Conservation (phyloP, 371 early-diverging fungal genomes). For the Lichtheimia ornata region DNA sequence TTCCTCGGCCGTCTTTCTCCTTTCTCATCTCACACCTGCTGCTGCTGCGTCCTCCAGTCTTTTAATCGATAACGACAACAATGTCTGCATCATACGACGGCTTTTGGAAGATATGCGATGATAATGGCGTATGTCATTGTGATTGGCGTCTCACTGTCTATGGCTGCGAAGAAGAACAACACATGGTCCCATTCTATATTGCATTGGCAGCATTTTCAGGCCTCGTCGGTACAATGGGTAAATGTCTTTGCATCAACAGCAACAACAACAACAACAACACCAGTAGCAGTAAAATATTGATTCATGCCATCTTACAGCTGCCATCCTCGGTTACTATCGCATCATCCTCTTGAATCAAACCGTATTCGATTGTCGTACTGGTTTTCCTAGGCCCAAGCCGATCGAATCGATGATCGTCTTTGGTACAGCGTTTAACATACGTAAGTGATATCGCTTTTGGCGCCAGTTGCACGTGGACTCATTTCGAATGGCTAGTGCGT, state of each 20-base stretch:
- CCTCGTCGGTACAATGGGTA: slow-evolving; percentile 20
- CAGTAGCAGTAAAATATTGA: slow-evolving; percentile 11
- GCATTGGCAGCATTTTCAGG: slow-evolving; percentile 14
- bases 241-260: background rate
- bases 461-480: background rate
- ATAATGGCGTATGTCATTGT: slow-evolving; percentile 31
- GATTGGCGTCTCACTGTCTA: slow-evolving; percentile 38
- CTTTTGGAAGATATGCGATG: slow-evolving; percentile 25
- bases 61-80: too few species aligned
- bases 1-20: background rate
- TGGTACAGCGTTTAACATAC: slow-evolving; percentile 17
- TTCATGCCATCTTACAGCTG: slow-evolving; percentile 2
- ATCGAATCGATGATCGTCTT: slow-evolving; percentile 19
- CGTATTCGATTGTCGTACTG: slow-evolving; percentile 16
- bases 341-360: slow-evolving; percentile 11
- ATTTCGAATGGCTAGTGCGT: slow-evolving; percentile 21
- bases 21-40: background rate
- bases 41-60: too few species aligned
- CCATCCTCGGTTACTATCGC: slow-evolving; percentile 15
- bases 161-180: slow-evolving; percentile 19
- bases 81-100: background rate
- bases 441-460: slow-evolving; percentile 9
- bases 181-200: slow-evolving; percentile 18
- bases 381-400: slow-evolving; percentile 22
- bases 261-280: background rate